These are phyloP conservation scores for Neofusicoccum parvum DNA, from an alignment of 2,329 filamentous ascomycete species.

Conservation along the genomic window DNA sequence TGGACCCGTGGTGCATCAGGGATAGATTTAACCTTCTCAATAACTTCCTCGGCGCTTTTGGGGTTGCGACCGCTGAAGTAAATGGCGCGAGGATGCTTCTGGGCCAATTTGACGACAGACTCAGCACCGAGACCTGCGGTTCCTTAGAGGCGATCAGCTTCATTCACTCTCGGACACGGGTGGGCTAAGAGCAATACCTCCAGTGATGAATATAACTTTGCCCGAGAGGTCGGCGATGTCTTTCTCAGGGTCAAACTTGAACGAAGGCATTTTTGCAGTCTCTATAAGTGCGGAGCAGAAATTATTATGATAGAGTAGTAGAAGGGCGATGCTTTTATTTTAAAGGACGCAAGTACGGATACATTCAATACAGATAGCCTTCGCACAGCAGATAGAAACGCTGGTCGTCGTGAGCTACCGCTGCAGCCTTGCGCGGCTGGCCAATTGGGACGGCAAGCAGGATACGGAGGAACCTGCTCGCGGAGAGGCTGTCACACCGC, in stretches of 20 bases:
- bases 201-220: slow-evolving; percentile 50
- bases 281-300: neutral
- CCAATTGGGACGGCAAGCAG: too few species aligned
- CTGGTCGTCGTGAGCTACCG: too few species aligned
- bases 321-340: too few species aligned
- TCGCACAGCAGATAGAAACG: too few species aligned
- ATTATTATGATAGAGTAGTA: too few species aligned
- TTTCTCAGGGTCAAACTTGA: neutral
- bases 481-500: too few species aligned
- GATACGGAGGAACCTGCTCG: too few species aligned
- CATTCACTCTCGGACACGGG: slow-evolving; percentile 13
- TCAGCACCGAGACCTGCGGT: slow-evolving; percentile 29
- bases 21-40: neutral
- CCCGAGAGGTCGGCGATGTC: slow-evolving; percentile 45
- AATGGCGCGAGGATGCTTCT: neutral
- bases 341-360: too few species aligned
- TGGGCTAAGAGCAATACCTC: slow-evolving; percentile 29
- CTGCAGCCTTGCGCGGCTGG: too few species aligned
- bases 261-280: neutral
- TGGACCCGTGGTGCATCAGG: neutral
- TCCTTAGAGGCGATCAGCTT: slow-evolving; percentile 45
- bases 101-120: neutral
- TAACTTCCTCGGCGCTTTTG: neutral
- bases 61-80: neutral
- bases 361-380: too few species aligned